Conservation (phyloP, 495 filamentous ascomycete genomes). For the Mycothermus thermophilus region DNA sequence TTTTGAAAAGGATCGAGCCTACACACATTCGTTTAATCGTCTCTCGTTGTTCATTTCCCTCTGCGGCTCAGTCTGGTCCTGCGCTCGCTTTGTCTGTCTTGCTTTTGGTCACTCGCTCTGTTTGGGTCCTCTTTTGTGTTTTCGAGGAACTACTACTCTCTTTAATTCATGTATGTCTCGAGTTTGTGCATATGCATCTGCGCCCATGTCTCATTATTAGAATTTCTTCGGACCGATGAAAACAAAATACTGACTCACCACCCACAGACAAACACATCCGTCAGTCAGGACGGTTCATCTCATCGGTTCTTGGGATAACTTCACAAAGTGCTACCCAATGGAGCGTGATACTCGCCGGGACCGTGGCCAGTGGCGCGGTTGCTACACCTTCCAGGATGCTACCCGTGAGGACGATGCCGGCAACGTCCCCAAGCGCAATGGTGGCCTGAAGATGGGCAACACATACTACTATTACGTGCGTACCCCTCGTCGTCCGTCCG, state of each 20-base stretch:
- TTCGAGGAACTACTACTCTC: background rate
- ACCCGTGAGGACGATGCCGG: slow-evolving; percentile 59
- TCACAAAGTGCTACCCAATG: slow-evolving; percentile 61
- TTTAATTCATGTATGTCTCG: slow-evolving; percentile 6
- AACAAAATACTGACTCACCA: background rate
- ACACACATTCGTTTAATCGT: no score
- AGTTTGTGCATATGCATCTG: no score
- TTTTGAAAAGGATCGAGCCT: no score
- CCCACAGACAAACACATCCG: slow-evolving; percentile 45
- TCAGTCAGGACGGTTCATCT: slow-evolving; percentile 61
- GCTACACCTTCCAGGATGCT: slow-evolving; percentile 71
- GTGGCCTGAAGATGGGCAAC: slow-evolving; percentile 81
- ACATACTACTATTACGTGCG: slow-evolving; percentile 91
- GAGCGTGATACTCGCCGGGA: slow-evolving; percentile 58
- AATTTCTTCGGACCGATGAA: no score
- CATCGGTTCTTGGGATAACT: slow-evolving; percentile 90
- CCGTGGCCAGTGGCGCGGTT: slow-evolving; percentile 66
- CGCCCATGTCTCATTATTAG: no score
- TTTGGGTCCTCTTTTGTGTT: background rate
- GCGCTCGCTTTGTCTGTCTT: slow-evolving; percentile 2
- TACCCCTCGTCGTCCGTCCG: slow-evolving; percentile 4
- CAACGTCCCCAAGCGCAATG: slow-evolving; percentile 45
- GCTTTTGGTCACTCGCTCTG: slow-evolving; percentile 3
- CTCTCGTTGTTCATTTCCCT: background rate
- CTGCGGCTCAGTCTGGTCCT: slow-evolving; percentile 12